Conservation (phyloP, 75 land plant species). For the Selaginella tamariscina region DNA sequence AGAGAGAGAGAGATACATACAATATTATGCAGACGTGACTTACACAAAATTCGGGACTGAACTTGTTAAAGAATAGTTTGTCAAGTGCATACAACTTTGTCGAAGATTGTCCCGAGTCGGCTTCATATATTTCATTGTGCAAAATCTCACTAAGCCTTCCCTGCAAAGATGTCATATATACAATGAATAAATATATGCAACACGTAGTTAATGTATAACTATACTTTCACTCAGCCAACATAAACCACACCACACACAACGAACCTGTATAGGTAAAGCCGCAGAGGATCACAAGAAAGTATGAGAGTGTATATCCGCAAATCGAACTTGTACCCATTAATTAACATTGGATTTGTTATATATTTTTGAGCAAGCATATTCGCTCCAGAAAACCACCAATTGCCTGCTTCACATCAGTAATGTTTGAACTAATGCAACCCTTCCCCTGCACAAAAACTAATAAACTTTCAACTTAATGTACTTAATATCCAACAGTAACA, state of each 20-base stretch:
- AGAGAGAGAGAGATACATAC: too few species aligned
- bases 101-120: constrained; percentile 20
- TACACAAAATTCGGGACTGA: constrained; percentile 21
- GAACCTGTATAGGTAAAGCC: constrained; percentile 35
- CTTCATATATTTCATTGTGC: constrained; percentile 30
- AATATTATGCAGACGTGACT: too few species aligned
- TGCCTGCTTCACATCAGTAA: constrained; percentile 21
- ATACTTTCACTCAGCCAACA: too few species aligned
- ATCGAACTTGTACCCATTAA: constrained; percentile 33
- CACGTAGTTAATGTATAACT: too few species aligned
- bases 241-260: constrained; percentile 20
- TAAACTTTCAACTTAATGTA: not conserved
- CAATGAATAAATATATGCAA: too few species aligned
- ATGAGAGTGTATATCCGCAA: constrained; percentile 30
- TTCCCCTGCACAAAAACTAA: constrained; percentile 19
- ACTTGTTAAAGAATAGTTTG: constrained; percentile 29
- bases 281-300: constrained; percentile 31
- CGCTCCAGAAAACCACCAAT: constrained; percentile 25
- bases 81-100: constrained; percentile 28
- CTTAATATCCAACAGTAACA: not conserved
- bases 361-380: constrained; percentile 31
- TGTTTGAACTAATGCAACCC: constrained; percentile 26
- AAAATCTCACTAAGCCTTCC: constrained; percentile 29
- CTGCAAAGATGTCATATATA: too few species aligned
- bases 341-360: constrained; percentile 27